Evolutionary conservation across 148 eudicot genomes (phyloP).

Genomic region (Chenopodium album): DNA sequence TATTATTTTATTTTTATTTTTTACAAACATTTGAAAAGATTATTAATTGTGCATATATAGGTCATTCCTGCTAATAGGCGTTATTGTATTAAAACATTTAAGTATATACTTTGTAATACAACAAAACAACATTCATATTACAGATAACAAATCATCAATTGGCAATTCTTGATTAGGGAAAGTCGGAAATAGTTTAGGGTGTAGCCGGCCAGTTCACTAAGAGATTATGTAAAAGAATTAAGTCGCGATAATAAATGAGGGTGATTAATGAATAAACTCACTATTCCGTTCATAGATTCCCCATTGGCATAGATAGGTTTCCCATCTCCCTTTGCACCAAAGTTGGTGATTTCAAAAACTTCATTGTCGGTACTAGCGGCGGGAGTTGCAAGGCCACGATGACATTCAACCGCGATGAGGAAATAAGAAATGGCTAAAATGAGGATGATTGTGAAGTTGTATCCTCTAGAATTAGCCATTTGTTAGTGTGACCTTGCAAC

Average conservation of each 20-base stretch:
- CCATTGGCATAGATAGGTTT: constrained; percentile 22
- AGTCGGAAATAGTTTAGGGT: too few species aligned
- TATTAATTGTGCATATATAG: too few species aligned
- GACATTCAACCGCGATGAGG: background rate
- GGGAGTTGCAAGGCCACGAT: constrained; percentile 18
- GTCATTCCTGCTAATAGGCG: too few species aligned
- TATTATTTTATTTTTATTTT: too few species aligned
- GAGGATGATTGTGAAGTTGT: background rate
- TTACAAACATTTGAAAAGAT: too few species aligned
- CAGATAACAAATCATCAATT: too few species aligned
- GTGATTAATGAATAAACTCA: constrained; percentile 10
- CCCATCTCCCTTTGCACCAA: constrained; percentile 44
- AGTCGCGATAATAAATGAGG: background rate
- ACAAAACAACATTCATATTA: too few species aligned
- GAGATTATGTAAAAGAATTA: too few species aligned
- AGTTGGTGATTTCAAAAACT: constrained; percentile 39
- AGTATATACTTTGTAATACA: too few species aligned
- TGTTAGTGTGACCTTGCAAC: constrained; percentile 25
- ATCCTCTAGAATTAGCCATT: constrained; percentile 13
- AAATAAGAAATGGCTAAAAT: constrained; percentile 14
- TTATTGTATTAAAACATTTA: too few species aligned
- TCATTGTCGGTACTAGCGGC: background rate
- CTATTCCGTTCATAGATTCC: constrained; percentile 29
- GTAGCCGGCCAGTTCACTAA: too few species aligned
- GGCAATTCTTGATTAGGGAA: too few species aligned